Evolutionary conservation across 2,329 filamentous ascomycete species (phyloP), one percentile per base, ranked within the genome.

Genomic region (Fusarium annulatum): DNA sequence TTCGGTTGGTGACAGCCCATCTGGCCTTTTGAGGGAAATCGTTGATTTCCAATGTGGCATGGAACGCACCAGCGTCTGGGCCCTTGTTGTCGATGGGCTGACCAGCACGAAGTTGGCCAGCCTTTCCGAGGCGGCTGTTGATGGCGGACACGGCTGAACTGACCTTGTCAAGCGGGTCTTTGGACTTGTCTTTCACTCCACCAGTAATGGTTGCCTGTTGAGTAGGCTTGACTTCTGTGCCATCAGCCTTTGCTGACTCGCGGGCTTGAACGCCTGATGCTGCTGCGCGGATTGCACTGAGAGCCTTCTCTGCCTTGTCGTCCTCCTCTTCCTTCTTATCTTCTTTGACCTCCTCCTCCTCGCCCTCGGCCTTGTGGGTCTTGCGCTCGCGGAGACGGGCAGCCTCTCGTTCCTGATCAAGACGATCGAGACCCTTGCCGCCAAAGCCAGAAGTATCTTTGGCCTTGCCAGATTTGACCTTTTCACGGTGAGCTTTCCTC

Each of bases 21-120:
- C 96, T 91, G 73, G 96, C 96, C 87, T 98, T 98, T 82, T 99
- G 96, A 39, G 96, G 96, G 83, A 98, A 98, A 84, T 99, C 96
- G 83, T 99, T 99, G 89, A 99, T 99, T 83, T 98, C 96, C 70
- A 99, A 88, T 8, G 96, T 98, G 21, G 96, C 95, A 82, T 99
- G 96, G 88, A 95, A 99, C 1, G 95, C 95, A 58, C 96, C 96
- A 7, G 96, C 96, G 82, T 99, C 96, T 2, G 96, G 96, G 2
- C 96, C 96, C 83, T 98, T 98, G 85, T 99, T 99, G 85, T 99
- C 96, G 80, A 98, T 97, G 12, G 96, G 95, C 70, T 97, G 95
- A 19, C 96, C 96, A 8, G 94, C 93, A 68, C 96, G 93, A 78
- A 98, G 92, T 80, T 96, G 93, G 41, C 95, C 95, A 39, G 94